Conservation (phyloP, 148 eudicot genomes). For the Cornus controversa region DNA sequence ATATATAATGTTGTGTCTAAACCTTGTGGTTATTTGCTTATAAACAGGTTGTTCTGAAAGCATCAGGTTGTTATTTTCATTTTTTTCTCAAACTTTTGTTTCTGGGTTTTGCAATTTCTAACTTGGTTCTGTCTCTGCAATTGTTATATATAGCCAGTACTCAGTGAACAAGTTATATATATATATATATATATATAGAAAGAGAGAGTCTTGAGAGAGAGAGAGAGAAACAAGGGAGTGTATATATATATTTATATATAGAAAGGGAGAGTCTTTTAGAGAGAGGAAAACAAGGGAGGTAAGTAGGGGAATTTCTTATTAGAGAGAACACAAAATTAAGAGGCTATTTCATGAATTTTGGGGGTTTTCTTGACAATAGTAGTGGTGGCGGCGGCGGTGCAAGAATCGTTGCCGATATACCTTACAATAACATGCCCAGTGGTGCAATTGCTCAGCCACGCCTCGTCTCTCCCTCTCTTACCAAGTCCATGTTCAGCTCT, state of each 20-base stretch:
- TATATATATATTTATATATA: neutral
- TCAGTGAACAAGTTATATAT: neutral
- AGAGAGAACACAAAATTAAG: neutral
- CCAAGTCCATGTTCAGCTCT: slow-evolving; percentile 76
- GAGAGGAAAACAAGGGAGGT: neutral
- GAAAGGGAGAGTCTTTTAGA: neutral
- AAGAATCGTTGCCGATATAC: slow-evolving; percentile 45
- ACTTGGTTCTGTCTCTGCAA: neutral
- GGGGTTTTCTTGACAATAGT: slow-evolving; percentile 64
- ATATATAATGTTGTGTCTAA: neutral
- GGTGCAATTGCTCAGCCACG: slow-evolving; percentile 50
- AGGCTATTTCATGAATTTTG: slow-evolving; percentile 77
- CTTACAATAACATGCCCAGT: slow-evolving; percentile 54
- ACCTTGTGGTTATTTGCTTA: neutral
- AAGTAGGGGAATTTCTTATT: neutral
- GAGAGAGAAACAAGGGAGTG: neutral
- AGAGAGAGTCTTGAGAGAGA: too few species aligned
- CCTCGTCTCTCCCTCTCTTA: slow-evolving; percentile 44
- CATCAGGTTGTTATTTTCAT: too few species aligned
- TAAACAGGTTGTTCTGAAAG: too few species aligned
- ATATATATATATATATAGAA: neutral
- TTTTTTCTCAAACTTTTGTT: neutral
- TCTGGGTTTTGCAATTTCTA: neutral
- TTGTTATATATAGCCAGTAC: neutral
- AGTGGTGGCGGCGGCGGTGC: slow-evolving; percentile 35